phyloP scores from a whole-genome alignment of 2,329 filamentous ascomycete genomes.

The Neonectria magnoliae region DNA sequence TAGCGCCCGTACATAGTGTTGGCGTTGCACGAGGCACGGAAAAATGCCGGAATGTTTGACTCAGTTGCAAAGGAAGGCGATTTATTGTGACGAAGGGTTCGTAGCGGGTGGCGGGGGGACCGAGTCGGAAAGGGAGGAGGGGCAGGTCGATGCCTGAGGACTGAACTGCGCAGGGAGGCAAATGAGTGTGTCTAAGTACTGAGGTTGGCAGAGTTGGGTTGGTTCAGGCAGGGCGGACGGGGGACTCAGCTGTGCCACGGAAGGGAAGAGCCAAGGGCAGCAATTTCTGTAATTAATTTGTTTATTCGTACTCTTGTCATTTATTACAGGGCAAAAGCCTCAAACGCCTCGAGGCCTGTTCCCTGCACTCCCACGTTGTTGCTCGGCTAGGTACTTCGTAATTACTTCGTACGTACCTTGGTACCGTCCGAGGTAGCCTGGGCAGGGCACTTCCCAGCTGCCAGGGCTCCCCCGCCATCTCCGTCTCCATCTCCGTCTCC shows the following conservation, averaged over 20 bases:
- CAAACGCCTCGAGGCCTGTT: neutral
- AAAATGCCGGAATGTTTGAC: neutral
- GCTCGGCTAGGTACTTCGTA: too few relatives aligned
- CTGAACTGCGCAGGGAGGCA: neutral
- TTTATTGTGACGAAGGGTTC: neutral
- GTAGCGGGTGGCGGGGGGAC: too few relatives aligned
- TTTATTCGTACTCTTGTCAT: neutral
- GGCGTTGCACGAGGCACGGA: neutral
- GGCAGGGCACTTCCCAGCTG: neutral
- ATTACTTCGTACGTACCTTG: too few relatives aligned
- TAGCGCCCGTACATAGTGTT: neutral
- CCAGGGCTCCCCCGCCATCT: neutral
- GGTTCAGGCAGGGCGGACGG: neutral
- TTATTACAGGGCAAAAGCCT: neutral
- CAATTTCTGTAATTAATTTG: too few relatives aligned
- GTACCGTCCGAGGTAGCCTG: neutral
- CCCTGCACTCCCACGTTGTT: neutral
- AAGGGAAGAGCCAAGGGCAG: too few relatives aligned
- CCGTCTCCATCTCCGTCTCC: neutral
- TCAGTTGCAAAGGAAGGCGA: neutral
- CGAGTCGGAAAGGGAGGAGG: neutral
- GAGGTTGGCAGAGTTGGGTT: too few relatives aligned
- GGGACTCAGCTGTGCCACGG: neutral
- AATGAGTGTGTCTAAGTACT: too few relatives aligned
- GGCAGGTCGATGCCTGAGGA: slow-evolving; percentile 3